phyloP scores from a whole-genome alignment of 2,329 filamentous ascomycete genomes.

The Stagonosporopsis rhizophila region DNA sequence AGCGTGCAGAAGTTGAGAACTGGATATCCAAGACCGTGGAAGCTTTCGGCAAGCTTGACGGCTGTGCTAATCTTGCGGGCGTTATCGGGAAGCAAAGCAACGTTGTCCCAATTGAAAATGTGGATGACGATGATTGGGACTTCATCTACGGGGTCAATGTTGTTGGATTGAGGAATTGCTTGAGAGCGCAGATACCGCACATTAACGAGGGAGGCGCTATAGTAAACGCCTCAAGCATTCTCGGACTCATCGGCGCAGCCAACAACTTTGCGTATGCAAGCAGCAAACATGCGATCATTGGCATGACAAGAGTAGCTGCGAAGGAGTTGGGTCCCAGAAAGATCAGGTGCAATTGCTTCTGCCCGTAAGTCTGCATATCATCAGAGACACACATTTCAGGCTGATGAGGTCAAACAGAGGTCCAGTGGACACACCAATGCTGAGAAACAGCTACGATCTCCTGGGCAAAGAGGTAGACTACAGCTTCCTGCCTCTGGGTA shows the following conservation, averaged over 20 bases:
- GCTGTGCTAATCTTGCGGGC: conserved; percentile 56
- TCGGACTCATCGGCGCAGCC: conserved; percentile 56
- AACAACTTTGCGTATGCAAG: conserved; percentile 47
- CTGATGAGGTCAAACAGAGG: conserved; percentile 20
- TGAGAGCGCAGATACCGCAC: conserved; percentile 50
- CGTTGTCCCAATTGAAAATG: conserved; percentile 30
- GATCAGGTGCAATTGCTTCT: conserved; percentile 46
- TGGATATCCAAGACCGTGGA: conserved; percentile 58
- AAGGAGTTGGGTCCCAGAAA: conserved; percentile 49
- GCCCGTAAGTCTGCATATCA: conserved; percentile 38
- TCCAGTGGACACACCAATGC: conserved; percentile 48
- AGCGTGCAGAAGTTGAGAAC: conserved; percentile 56
- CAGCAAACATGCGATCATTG: conserved; percentile 52
- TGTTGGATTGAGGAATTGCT: conserved; percentile 49
- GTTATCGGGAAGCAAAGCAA: conserved; percentile 42
- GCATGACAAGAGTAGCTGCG: conserved; percentile 49
- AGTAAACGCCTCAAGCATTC: conserved; percentile 59
- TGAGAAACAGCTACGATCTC: conserved; percentile 29
- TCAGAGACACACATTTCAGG: not conserved
- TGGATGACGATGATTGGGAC: conserved; percentile 51
- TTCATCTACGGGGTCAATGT: conserved; percentile 50
- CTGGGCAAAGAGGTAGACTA: conserved; percentile 28
- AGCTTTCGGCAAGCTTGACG: conserved; percentile 56
- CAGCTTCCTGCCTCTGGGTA: conserved; percentile 33
- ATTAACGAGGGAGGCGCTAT: conserved; percentile 51